Percentiles rank a stretch among this genome's conserved stretches.
These are phyloP conservation scores for Phytophthora syringae DNA, from an alignment of 352 stramenopile genomes.

Conservation along the genomic window DNA sequence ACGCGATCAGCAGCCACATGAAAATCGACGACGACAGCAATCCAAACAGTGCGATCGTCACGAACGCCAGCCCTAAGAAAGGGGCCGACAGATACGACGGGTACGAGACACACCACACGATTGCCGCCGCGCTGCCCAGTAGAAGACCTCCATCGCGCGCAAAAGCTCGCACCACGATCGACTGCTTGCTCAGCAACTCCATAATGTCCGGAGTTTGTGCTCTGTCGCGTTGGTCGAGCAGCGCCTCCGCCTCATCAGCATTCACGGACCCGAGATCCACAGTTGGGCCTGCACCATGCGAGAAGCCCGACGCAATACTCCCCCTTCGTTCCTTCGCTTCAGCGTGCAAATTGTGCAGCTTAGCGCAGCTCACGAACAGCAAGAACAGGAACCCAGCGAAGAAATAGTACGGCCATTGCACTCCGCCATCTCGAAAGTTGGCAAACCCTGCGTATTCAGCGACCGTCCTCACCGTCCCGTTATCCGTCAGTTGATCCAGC, in stretches of 20 bases:
- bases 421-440: slow-evolving; percentile 50
- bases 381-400: slow-evolving; percentile 64
- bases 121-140: slow-evolving; percentile 67
- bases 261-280: slow-evolving; percentile 38
- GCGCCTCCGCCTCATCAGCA: slow-evolving; percentile 33
- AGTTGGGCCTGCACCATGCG: slow-evolving; percentile 19
- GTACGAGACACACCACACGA: slow-evolving; percentile 84
- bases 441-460: slow-evolving; percentile 67
- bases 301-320: slow-evolving; percentile 19
- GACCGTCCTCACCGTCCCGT: slow-evolving; percentile 38
- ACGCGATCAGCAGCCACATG: slow-evolving; percentile 70
- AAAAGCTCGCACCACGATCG: slow-evolving; percentile 71
- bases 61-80: slow-evolving; percentile 68
- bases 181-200: slow-evolving; percentile 65
- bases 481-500: slow-evolving; percentile 46
- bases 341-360: slow-evolving; percentile 72
- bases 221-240: slow-evolving; percentile 39
- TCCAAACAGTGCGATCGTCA: slow-evolving; percentile 75
- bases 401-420: slow-evolving; percentile 75
- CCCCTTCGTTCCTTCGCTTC: slow-evolving; percentile 18
- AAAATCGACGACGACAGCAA: slow-evolving; percentile 54
- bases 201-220: slow-evolving; percentile 44
- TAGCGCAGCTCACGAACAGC: slow-evolving; percentile 65
- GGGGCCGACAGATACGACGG: slow-evolving; percentile 77
- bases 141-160: slow-evolving; percentile 71